Percentiles rank a stretch among this genome's conserved stretches.
phyloP scores from a whole-genome alignment of 192 early-diverging fungal species.

The Kappamyces sp. region DNA sequence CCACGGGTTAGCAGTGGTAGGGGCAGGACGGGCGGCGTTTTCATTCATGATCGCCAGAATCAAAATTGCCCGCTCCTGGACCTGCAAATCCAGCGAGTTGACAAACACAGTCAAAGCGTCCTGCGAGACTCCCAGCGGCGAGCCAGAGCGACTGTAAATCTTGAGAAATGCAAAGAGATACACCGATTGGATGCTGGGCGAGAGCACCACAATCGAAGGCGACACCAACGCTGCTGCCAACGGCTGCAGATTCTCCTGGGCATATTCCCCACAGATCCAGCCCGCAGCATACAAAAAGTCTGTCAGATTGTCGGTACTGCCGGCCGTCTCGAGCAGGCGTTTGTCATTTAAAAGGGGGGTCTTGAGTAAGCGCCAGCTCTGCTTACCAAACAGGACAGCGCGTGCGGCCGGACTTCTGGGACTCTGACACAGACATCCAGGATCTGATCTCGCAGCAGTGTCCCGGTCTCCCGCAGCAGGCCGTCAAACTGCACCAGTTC shows the following conservation, averaged over 20 bases:
- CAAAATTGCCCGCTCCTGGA: slow-evolving; percentile 2
- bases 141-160: slow-evolving; percentile 14
- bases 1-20: slow-evolving; percentile 1
- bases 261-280: slow-evolving; percentile 89
- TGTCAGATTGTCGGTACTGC: slow-evolving; percentile 56
- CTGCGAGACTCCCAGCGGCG: not conserved
- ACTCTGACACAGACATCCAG: slow-evolving; percentile 90
- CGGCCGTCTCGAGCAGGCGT: slow-evolving; percentile 52
- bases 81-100: not conserved
- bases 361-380: slow-evolving; percentile 19
- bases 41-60: slow-evolving; percentile 16
- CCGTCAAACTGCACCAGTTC: slow-evolving; percentile 71
- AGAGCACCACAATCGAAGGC: not conserved
- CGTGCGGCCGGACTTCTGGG: slow-evolving; percentile 69
- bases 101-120: slow-evolving; percentile 6
- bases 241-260: not conserved
- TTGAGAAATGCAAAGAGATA: slow-evolving; percentile 29
- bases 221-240: not conserved
- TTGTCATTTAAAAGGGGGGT: slow-evolving; percentile 64
- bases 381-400: slow-evolving; percentile 67
- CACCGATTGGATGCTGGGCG: slow-evolving; percentile 15
- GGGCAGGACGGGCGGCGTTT: slow-evolving; percentile 10
- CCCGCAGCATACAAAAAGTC: slow-evolving; percentile 80
- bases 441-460: slow-evolving; percentile 63
- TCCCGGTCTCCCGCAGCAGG: slow-evolving; percentile 59